A percentile compares a stretch with the other conserved stretches of the same genome.
phyloP scores from a whole-genome alignment of 2,329 filamentous ascomycete genomes.

The Aureobasidium lini region DNA sequence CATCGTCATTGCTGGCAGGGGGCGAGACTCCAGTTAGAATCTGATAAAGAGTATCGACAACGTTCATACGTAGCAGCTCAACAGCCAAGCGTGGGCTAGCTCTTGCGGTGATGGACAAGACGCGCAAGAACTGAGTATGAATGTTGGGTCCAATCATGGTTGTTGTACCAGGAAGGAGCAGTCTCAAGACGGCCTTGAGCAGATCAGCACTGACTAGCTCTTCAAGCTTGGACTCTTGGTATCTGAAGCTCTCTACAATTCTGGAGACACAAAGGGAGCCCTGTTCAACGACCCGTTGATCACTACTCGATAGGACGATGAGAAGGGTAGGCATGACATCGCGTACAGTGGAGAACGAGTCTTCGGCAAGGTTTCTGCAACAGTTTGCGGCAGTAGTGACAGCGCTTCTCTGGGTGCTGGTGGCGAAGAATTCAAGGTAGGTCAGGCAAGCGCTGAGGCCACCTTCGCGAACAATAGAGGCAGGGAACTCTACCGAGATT shows the following conservation, averaged over 20 bases:
- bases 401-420: constrained; percentile 90
- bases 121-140: constrained; percentile 90
- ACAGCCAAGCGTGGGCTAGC: constrained; percentile 81
- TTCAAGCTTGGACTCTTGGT: constrained; percentile 79
- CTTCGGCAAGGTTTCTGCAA: constrained; percentile 90
- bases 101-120: constrained; percentile 81
- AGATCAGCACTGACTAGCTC: constrained; percentile 85
- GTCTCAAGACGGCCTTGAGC: constrained; percentile 73
- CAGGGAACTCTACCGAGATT: constrained; percentile 92
- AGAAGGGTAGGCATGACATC: constrained; percentile 96
- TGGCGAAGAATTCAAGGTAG: constrained; percentile 95
- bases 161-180: constrained; percentile 86
- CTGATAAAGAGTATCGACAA: constrained; percentile 95
- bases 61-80: constrained; percentile 89
- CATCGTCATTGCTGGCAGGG: constrained; percentile 67
- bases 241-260: constrained; percentile 94
- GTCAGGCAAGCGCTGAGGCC: constrained; percentile 92
- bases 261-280: constrained; percentile 91
- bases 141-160: constrained; percentile 92
- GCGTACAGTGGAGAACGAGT: constrained; percentile 82
- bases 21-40: constrained; percentile 94
- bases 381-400: constrained; percentile 98
- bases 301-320: constrained; percentile 82
- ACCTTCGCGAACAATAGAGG: constrained; percentile 90
- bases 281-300: constrained; percentile 95